These are phyloP conservation scores for Caryopteris hybrid DNA, from an alignment of 305 asterid species.

Conservation along the genomic window DNA sequence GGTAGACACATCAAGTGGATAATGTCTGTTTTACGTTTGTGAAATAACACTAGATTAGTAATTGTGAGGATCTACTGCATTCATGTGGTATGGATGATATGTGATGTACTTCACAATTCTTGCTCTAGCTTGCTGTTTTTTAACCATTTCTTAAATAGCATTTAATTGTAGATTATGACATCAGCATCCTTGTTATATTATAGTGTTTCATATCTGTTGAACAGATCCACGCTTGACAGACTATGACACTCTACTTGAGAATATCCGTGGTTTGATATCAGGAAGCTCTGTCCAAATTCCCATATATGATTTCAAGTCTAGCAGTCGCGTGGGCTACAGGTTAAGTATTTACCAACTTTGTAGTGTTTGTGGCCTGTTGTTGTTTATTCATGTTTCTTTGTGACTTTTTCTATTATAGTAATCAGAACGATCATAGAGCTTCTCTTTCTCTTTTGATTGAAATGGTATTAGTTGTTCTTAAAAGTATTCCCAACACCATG, in stretches of 20 bases:
- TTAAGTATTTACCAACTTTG: slow-evolving; percentile 31
- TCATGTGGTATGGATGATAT: not conserved
- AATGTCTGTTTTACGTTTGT: not conserved
- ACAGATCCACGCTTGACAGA: slow-evolving; percentile 99
- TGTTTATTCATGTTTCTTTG: slow-evolving; percentile 8
- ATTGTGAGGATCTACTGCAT: not conserved
- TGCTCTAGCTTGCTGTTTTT: slow-evolving; percentile 1
- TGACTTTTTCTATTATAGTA: slow-evolving; percentile 3
- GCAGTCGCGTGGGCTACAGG: slow-evolving; percentile 95
- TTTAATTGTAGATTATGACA: not conserved
- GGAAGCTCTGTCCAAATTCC: slow-evolving; percentile 89
- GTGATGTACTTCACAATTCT: not conserved
- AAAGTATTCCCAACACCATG: not conserved
- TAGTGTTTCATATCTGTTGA: slow-evolving; percentile 24
- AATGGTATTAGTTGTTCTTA: not conserved
- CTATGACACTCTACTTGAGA: slow-evolving; percentile 94
- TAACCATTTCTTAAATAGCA: not conserved
- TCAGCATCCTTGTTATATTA: slow-evolving; percentile 5
- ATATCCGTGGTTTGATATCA: slow-evolving; percentile 69
- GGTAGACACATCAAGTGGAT: not conserved
- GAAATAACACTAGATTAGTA: not conserved
- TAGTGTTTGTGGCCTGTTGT: slow-evolving; percentile 9
- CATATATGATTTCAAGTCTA: slow-evolving; percentile 82
- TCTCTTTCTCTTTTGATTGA: not conserved
- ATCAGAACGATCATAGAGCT: not conserved